A percentile compares a stretch with the other conserved stretches of the same genome.
Conservation (phyloP, 1,139 yeast species). For the Candida smagusa region DNA sequence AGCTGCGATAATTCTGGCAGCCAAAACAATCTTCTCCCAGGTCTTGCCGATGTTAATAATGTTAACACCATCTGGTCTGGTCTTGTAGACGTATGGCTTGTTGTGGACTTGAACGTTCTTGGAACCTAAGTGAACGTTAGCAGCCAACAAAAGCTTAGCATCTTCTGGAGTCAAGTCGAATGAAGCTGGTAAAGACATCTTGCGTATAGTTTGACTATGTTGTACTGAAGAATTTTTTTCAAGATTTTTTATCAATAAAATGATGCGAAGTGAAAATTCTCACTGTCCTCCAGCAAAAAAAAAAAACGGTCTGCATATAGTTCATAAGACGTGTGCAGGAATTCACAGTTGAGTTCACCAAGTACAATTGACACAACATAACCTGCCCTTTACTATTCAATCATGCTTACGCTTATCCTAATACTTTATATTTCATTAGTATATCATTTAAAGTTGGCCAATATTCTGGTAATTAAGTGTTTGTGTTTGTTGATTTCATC, state of each 20-base stretch:
- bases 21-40: slow-evolving; percentile 99
- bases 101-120: slow-evolving; percentile 99
- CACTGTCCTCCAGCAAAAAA: slow-evolving; percentile 1
- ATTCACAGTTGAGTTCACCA: neutral
- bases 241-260: slow-evolving; percentile 5
- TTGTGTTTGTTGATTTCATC: too few relatives aligned
- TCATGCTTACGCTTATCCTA: too few relatives aligned
- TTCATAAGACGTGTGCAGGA: slow-evolving; percentile 3
- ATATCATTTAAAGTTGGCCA: too few relatives aligned
- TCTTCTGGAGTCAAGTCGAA: slow-evolving; percentile 96
- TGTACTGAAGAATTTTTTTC: slow-evolving; percentile 10
- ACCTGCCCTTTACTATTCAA: too few relatives aligned
- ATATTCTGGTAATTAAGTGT: too few relatives aligned
- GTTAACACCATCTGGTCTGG: slow-evolving; percentile 99
- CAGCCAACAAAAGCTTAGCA: slow-evolving; percentile 99
- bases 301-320: slow-evolving; percentile 3
- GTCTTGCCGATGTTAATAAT: slow-evolving; percentile 98
- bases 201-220: slow-evolving; percentile 15
- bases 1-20: slow-evolving; percentile 99
- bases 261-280: slow-evolving; percentile 8
- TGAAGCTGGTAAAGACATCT: slow-evolving; percentile 85
- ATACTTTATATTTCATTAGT: too few relatives aligned
- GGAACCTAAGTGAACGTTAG: slow-evolving; percentile 99
- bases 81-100: slow-evolving; percentile 98
- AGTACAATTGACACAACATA: too few relatives aligned